Conservation (phyloP, 2,329 filamentous ascomycete species). For the Fusarium anguioides region DNA sequence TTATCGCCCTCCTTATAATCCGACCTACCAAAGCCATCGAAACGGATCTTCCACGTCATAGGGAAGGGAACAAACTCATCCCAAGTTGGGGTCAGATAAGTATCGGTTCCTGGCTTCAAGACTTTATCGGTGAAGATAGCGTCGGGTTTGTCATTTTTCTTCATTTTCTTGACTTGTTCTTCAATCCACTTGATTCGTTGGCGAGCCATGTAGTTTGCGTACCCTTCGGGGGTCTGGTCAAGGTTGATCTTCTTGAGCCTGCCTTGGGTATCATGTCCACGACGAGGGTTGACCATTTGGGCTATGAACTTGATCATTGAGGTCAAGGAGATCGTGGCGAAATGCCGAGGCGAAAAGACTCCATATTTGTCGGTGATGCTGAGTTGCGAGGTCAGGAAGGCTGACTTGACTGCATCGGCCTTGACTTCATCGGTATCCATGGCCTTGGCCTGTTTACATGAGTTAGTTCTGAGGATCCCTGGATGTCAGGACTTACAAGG, state of each 20-base stretch:
- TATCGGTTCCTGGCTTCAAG: background rate
- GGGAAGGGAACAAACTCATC: conserved; percentile 13
- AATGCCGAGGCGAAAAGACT: background rate
- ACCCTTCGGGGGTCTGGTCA: conserved; percentile 25
- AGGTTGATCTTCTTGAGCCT: conserved; percentile 32
- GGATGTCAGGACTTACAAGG: background rate
- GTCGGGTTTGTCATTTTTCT: background rate
- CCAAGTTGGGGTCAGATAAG: background rate
- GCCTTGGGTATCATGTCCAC: conserved; percentile 39
- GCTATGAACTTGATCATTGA: conserved; percentile 39
- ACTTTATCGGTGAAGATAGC: background rate
- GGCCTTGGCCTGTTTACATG: background rate
- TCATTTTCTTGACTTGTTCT: background rate
- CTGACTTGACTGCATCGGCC: background rate
- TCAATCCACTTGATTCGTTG: background rate
- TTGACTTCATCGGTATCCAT: background rate
- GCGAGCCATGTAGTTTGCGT: conserved; percentile 39
- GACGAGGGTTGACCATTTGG: conserved; percentile 38
- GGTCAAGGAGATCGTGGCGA: background rate
- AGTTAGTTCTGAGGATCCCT: background rate
- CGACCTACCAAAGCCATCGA: background rate
- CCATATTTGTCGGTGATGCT: conserved; percentile 6
- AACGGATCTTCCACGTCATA: conserved; percentile 14
- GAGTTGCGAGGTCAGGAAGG: background rate
- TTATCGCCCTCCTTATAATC: background rate